Conservation (phyloP, 495 filamentous ascomycete species). For the Gamarada debralockiae region DNA sequence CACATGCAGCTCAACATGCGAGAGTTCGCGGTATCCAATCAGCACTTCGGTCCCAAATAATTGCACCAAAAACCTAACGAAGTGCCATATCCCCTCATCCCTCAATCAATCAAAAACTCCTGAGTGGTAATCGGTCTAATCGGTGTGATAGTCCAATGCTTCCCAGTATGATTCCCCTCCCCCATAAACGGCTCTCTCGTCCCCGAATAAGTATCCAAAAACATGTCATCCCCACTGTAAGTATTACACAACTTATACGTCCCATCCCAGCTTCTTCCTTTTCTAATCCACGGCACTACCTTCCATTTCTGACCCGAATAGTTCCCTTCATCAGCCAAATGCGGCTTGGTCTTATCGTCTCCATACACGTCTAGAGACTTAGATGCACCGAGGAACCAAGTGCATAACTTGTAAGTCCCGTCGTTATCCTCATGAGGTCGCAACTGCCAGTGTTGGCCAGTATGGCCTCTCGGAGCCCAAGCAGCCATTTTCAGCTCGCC, state of each 20-base stretch:
- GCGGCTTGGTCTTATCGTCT: not conserved
- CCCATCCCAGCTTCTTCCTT: not conserved
- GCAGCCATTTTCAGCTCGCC: too few species aligned
- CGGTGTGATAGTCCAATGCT: not conserved
- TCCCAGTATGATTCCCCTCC: not conserved
- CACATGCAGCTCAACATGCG: too few species aligned
- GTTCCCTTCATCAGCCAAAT: not conserved
- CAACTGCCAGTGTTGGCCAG: not conserved
- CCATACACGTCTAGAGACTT: not conserved
- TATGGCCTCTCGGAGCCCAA: not conserved
- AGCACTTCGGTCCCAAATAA: too few species aligned
- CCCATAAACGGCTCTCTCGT: not conserved
- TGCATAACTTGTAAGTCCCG: not conserved
- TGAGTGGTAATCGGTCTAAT: too few species aligned
- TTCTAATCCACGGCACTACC: not conserved
- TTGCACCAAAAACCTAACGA: too few species aligned
- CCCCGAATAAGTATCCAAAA: not conserved
- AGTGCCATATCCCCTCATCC: too few species aligned
- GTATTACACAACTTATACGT: not conserved
- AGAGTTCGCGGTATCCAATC: too few species aligned
- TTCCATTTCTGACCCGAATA: not conserved
- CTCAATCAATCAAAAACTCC: too few species aligned
- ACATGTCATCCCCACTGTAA: not conserved
- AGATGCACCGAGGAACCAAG: not conserved
- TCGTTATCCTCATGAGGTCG: not conserved